Conservation (phyloP, 73 alveolate genomes). For the Paramecium bursaria region DNA sequence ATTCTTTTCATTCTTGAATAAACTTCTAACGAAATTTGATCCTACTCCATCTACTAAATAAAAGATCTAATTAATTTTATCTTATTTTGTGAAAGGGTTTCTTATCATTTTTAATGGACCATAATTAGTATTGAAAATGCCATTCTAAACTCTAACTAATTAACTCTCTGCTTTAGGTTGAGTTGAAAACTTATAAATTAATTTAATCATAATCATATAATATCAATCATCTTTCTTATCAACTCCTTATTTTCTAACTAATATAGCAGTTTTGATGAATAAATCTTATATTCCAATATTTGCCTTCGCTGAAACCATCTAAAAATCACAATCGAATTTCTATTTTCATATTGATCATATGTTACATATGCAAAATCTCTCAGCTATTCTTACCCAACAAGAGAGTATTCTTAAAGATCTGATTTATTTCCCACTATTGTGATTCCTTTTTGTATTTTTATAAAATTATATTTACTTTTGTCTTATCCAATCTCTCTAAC, state of each 20-base stretch:
- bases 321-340: not conserved
- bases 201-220: too few species aligned
- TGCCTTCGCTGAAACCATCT: constrained; percentile 3
- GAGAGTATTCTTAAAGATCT: too few species aligned
- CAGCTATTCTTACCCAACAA: not conserved
- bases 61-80: not conserved
- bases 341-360: not conserved
- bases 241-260: too few species aligned
- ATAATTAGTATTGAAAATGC: constrained; percentile 27
- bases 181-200: too few species aligned
- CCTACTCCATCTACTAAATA: constrained; percentile 24
- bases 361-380: not conserved
- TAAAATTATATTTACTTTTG: constrained; percentile 40
- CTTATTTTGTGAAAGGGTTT: constrained; percentile 23
- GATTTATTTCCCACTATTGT: constrained; percentile 83
- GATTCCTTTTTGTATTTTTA: constrained; percentile 58
- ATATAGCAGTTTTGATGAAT: too few species aligned
- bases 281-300: not conserved
- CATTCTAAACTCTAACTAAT: too few species aligned
- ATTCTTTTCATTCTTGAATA: constrained; percentile 34
- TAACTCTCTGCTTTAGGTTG: too few species aligned
- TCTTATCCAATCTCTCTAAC: constrained; percentile 47
- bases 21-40: constrained; percentile 36
- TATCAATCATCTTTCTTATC: too few species aligned
- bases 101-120: constrained; percentile 38